These are phyloP conservation scores for Dysphania ambrosioides DNA, from an alignment of 148 eudicot species.

Conservation along the genomic window DNA sequence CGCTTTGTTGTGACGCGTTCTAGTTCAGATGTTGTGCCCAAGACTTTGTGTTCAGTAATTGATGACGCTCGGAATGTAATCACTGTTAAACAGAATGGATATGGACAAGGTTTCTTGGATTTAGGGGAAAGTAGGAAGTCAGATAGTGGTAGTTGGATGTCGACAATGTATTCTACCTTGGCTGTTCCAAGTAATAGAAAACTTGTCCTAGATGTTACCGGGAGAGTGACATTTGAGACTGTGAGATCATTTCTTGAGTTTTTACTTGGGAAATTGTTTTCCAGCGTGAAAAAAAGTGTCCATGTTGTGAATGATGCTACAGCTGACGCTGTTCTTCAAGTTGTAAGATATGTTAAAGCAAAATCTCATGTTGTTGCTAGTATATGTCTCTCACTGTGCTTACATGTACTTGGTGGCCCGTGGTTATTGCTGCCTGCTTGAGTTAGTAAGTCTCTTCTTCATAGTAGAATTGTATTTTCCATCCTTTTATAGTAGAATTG, in stretches of 20 bases:
- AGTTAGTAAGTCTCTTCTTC: constrained; percentile 5
- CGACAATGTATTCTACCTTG: constrained; percentile 56
- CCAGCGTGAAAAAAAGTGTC: constrained; percentile 39
- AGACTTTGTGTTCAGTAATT: constrained; percentile 20
- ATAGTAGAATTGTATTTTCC: neutral
- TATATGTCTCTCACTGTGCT: constrained; percentile 62
- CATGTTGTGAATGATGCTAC: constrained; percentile 43
- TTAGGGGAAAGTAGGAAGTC: constrained; percentile 16
- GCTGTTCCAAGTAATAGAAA: constrained; percentile 69
- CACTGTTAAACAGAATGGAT: constrained; percentile 18
- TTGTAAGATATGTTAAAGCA: constrained; percentile 43
- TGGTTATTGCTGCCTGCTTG: constrained; percentile 60
- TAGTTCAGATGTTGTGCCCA: constrained; percentile 28
- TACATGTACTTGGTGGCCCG: constrained; percentile 59
- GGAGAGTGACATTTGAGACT: constrained; percentile 69
- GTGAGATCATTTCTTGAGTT: constrained; percentile 63
- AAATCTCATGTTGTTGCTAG: constrained; percentile 56
- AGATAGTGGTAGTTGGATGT: constrained; percentile 40
- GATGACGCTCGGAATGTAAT: constrained; percentile 22
- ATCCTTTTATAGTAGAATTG: neutral
- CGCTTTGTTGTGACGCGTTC: constrained; percentile 36
- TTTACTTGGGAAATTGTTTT: constrained; percentile 43
- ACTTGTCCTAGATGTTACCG: constrained; percentile 71
- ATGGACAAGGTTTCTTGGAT: neutral
- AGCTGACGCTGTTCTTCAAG: constrained; percentile 46